Base-by-base conservation (phyloP, 257 asterid species). In the Capsicum pubescens region DNA sequence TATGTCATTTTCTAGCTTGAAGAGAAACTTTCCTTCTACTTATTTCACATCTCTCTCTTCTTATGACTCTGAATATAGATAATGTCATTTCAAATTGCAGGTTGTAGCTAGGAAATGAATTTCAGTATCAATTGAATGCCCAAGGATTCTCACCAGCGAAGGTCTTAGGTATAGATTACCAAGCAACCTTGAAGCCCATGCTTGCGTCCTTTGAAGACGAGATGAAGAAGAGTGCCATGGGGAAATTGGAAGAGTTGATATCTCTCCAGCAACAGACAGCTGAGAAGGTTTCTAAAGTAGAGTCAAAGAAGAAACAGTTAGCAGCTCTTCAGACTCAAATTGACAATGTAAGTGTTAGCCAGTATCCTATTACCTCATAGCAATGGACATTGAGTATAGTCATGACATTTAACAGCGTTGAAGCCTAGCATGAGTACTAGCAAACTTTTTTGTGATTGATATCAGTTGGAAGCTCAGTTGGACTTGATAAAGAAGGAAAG, bases 61-160 rank as follows among this genome's bases (percentile, higher is more conserved):
- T 35, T 16, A n/a, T 79, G 81, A 26, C 36, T 55, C 71, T 12
- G 59, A 44, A 6, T 64, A 54, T 19, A 56, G 59, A 72, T 48
- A 85, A 16, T 83, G 80, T 46, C 26, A 36, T 79, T 80, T 80
- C 59, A 71, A 71, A 55, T 88, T 89, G 11, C 80, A 95, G 97
- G 95, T 91, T 95, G 76, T 93, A 95, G 90, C 91, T 95, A 66
- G 97, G 93, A 84, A 91, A 89, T 89, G 97, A 91, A 84, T 91
- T 90, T 83, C 97, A 91, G 64, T 95, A 88, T 92, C 92, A 92
- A 91, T 81, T 95, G 88, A 90, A 95, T 84, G 86, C 93, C 69
- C 90, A 88, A 64, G 98, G 97, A 59, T 91, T 92, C 87, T 88
- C 96, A 3, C 88, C 95, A 78, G 79, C 86, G 72, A 94, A 94